Percentiles rank a stretch among this genome's conserved stretches.
These are phyloP conservation scores for Pholiota conissans DNA, from an alignment of 768 basidiomycete species.

Conservation along the genomic window DNA sequence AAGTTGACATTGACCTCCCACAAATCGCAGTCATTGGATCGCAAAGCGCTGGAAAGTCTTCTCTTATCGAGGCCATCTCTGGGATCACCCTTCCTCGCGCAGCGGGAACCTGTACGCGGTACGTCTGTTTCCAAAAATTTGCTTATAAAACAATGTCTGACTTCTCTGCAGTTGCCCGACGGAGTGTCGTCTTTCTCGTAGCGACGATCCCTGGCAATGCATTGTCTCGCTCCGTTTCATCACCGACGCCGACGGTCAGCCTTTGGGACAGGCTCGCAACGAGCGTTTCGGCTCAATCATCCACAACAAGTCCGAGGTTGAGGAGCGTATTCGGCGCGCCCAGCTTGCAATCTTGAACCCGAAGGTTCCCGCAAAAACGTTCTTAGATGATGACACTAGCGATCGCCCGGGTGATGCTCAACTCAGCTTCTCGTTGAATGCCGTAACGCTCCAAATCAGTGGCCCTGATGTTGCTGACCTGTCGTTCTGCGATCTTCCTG, in stretches of 20 bases:
- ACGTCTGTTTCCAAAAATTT: background rate
- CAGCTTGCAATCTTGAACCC: constrained; percentile 71
- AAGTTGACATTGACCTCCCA: constrained; percentile 71
- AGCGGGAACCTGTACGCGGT: constrained; percentile 77
- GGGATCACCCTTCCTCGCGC: constrained; percentile 71
- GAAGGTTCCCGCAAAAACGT: constrained; percentile 26
- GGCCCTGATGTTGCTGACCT: constrained; percentile 62
- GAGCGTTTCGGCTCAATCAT: constrained; percentile 51
- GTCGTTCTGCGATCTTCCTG: constrained; percentile 66
- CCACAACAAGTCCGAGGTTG: constrained; percentile 50
- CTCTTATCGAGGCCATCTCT: constrained; percentile 76
- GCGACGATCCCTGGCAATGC: constrained; percentile 48
- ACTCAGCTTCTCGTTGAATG: constrained; percentile 53
- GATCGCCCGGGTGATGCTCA: constrained; percentile 5
- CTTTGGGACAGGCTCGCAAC: constrained; percentile 38
- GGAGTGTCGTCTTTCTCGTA: constrained; percentile 52
- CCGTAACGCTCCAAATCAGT: constrained; percentile 57
- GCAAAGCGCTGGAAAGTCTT: constrained; percentile 77
- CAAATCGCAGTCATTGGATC: constrained; percentile 72
- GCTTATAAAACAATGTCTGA: background rate
- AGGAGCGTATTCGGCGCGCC: constrained; percentile 66
- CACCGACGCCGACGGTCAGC: constrained; percentile 38
- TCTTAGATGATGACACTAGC: constrained; percentile 38
- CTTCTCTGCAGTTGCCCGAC: constrained; percentile 49
- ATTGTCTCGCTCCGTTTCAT: constrained; percentile 47